Evolutionary conservation across 2,329 filamentous ascomycete genomes (phyloP).

Genomic region (Colletotrichum eleusines): DNA sequence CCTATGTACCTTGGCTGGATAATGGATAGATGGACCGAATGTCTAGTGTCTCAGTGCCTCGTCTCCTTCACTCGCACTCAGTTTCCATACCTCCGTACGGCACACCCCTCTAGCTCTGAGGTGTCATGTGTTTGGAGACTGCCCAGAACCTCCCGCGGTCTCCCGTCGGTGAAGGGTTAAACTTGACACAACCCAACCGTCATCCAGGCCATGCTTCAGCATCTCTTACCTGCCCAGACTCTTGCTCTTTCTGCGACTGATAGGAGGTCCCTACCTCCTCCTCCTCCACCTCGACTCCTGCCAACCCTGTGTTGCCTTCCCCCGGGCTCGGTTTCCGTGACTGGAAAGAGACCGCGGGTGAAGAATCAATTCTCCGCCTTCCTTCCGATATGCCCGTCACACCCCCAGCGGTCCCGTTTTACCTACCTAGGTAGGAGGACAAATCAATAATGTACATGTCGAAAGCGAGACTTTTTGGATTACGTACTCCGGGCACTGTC

Average conservation of each 20-base stretch:
- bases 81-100: neutral
- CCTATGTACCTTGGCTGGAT: neutral
- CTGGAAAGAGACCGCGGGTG: conserved; percentile 19
- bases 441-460: too few species aligned
- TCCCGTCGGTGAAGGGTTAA: neutral
- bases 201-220: neutral
- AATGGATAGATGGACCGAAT: neutral
- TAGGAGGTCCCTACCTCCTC: conserved; percentile 29
- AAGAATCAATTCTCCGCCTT: conserved; percentile 29
- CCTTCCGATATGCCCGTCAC: conserved; percentile 18
- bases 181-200: neutral
- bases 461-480: neutral
- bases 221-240: conserved; percentile 7
- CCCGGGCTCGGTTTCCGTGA: conserved; percentile 23
- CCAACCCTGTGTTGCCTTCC: conserved; percentile 13
- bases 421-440: too few species aligned
- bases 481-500: neutral
- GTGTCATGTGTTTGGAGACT: neutral
- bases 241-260: conserved; percentile 35
- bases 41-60: conserved; percentile 1
- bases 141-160: neutral
- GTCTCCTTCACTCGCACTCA: neutral
- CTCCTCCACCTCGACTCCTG: conserved; percentile 16
- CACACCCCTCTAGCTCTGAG: conserved; percentile 22
- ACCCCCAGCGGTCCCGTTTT: conserved; percentile 11